Conservation (phyloP, 768 basidiomycete species). For the Psilocybe subaeruginosa region DNA sequence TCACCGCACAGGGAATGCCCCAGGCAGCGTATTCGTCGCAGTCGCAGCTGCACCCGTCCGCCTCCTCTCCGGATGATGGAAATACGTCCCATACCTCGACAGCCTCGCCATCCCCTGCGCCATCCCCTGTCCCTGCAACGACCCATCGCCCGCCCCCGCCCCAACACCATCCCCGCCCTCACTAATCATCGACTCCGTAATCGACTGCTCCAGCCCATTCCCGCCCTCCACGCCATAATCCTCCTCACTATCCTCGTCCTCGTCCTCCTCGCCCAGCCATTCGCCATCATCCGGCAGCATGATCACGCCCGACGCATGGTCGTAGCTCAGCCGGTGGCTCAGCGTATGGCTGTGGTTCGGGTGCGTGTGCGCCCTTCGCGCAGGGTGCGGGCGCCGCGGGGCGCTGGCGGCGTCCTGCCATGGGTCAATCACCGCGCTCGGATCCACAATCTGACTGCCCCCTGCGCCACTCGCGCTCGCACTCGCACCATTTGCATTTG, state of each 20-base stretch:
- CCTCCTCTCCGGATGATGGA: conserved; percentile 82
- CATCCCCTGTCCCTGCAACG: conserved; percentile 18
- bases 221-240: conserved; percentile 39
- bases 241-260: conserved; percentile 49
- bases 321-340: conserved; percentile 76
- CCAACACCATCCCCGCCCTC: conserved; percentile 15
- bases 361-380: conserved; percentile 25
- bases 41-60: conserved; percentile 32
- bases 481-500: no score
- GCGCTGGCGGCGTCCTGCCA: conserved; percentile 53
- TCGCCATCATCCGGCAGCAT: conserved; percentile 80
- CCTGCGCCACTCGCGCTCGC: neutral
- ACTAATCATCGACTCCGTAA: conserved; percentile 31
- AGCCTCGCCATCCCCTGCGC: conserved; percentile 39
- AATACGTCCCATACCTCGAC: conserved; percentile 78
- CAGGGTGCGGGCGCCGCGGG: neutral
- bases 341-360: conserved; percentile 21
- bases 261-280: conserved; percentile 42
- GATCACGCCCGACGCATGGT: conserved; percentile 87
- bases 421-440: conserved; percentile 46
- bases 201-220: conserved; percentile 27
- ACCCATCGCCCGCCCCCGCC: neutral
- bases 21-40: conserved; percentile 44
- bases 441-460: conserved; percentile 21
- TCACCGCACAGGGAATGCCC: conserved; percentile 50